Percentiles rank a stretch among this genome's conserved stretches.
Conservation (phyloP, 306 rosid genomes). For the Cucurbita pepo region DNA sequence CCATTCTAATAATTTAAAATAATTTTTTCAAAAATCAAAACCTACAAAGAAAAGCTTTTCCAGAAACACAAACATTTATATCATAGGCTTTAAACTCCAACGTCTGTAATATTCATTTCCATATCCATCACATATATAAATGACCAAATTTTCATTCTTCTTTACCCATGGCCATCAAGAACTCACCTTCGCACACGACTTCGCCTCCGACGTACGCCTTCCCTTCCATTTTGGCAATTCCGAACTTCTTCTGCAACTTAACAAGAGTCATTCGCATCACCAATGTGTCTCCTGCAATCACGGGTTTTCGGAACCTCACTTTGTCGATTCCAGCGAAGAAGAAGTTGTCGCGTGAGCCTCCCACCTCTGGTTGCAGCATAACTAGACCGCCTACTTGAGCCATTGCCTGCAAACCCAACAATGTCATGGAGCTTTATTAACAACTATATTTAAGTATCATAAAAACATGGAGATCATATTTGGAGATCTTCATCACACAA, state of each 20-base stretch:
- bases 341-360: conserved; percentile 72
- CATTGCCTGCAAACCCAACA: conserved; percentile 43
- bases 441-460: not conserved
- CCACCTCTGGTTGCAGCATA: conserved; percentile 85
- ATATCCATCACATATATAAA: too few relatives aligned
- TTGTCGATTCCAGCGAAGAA: conserved; percentile 90
- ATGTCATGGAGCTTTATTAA: not conserved
- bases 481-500: not conserved
- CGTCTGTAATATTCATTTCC: too few relatives aligned
- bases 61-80: too few relatives aligned
- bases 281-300: conserved; percentile 82
- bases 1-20: not conserved
- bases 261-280: conserved; percentile 83
- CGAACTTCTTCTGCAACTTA: conserved; percentile 77
- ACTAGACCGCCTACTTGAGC: conserved; percentile 93
- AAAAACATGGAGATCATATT: not conserved
- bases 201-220: conserved; percentile 91
- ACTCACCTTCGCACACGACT: conserved; percentile 83
- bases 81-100: too few relatives aligned
- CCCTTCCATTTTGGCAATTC: conserved; percentile 89
- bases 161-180: conserved; percentile 60
- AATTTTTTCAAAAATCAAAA: too few relatives aligned
- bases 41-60: too few relatives aligned
- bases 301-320: conserved; percentile 82
- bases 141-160: not conserved